Evolutionary conservation across 2,329 filamentous ascomycete species (phyloP).

Genomic region (Plectosphaerella cucumerina): DNA sequence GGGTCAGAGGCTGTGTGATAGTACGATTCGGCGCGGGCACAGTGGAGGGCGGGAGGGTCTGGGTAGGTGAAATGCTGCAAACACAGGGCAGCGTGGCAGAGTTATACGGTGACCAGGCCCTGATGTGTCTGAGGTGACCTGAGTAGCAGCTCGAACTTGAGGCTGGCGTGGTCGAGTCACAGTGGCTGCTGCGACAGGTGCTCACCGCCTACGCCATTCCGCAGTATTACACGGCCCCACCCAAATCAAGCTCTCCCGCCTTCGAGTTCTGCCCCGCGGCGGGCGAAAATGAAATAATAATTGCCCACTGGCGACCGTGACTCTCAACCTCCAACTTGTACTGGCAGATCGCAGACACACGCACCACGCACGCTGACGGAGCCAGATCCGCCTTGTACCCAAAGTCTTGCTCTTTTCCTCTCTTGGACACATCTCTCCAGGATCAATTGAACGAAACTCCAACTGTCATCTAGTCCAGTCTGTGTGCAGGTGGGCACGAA

Average conservation of each 20-base stretch:
- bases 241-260: background rate
- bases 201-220: too few relatives aligned
- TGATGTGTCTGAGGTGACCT: conserved; percentile 61
- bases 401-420: too few relatives aligned
- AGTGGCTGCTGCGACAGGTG: too few relatives aligned
- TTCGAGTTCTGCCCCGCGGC: background rate
- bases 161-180: too few relatives aligned
- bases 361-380: too few relatives aligned
- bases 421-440: background rate
- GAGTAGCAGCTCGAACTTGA: background rate
- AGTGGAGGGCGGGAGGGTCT: conserved; percentile 75
- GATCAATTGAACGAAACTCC: background rate
- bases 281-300: background rate
- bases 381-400: too few relatives aligned
- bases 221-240: too few relatives aligned
- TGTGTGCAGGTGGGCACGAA: too few relatives aligned
- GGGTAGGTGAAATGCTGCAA: conserved; percentile 72
- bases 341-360: too few relatives aligned
- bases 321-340: background rate
- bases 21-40: conserved; percentile 85
- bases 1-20: conserved; percentile 76
- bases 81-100: conserved; percentile 68
- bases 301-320: background rate
- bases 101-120: conserved; percentile 74
- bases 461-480: too few relatives aligned